Base-by-base conservation (phyloP, 106 monocot genomes). In the Cymbidium sinense region DNA sequence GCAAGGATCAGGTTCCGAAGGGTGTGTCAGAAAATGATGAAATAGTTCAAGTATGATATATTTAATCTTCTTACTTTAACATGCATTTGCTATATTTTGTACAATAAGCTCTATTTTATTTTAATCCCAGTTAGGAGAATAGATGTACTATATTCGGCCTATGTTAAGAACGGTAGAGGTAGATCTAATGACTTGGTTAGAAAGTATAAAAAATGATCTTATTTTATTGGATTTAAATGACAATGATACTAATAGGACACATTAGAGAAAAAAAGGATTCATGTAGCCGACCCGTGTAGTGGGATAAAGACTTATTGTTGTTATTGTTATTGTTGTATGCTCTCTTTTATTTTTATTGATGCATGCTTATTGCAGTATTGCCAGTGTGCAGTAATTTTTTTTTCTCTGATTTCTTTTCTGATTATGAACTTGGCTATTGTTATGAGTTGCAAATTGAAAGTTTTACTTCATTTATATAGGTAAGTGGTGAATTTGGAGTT, bases 11-110 rank as follows among this genome's bases (percentile, higher is more conserved):
- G 80, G 76, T 81, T 1, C 93, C 98, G 35, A 85, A 81, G 19
- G 82, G 81, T 69, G 52, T 84, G 58, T 77, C 80, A 50, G 90
- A 90, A 73, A 87, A 90, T 89, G 88, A 90, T 72, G 92, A 90
- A 79, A 79, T 90, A 36, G 86, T 99, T 85, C 91, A 96, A 88
- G 96, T 96, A 50, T 52, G 72, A 69, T 69, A 31, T 43, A 36
- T 0, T 35, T 21, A 75, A 34, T 62, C 5, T 21, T 8, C 67
- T 30, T 43, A 27, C 6, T 67, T 44, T 31, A 43, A 41, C 18
- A 7, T 18, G 7, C 21, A 37, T 75, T 50, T 5, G 29, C 2
- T 23, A 29, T 15, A 33, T 71, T 39, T 71, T 20, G 37, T 39
- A 37, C 37, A 71, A 21, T 7, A 10, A 2, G 4, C 27, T 7